Evolutionary conservation across 2,329 filamentous ascomycete genomes (phyloP), one percentile per base, ranked within the genome.

Genomic region (Ophiognomonia clavigignenti-juglandacearum): DNA sequence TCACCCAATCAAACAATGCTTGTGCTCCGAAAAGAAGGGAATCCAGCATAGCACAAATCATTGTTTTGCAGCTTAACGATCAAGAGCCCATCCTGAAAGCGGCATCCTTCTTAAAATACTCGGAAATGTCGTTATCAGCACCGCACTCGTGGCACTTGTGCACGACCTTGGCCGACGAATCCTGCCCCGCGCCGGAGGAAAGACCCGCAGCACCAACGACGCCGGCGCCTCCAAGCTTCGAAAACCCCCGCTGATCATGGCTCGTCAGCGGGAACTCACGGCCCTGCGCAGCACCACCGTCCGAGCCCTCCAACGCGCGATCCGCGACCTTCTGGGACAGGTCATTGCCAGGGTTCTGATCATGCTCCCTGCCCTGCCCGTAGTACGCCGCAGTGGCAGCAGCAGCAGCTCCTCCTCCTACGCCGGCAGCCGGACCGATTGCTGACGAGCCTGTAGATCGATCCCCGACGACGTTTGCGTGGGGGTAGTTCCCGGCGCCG

Each of bases 81-180:
- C n/a, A n/a, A n/a, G n/a, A n/a, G n/a, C 9, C 32, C 6, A 16
- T 35, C n/a, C 32, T 35, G 14, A 35, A 35, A 16, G 16, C n/a
- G n/a, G 32, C 11, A 18, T 35, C 53, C 48, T 55, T 57, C 11
- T 40, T 44, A 32, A 59, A 57, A 37, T 59, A 57, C 6, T 44
- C 26, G 24, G 50, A 53, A 19, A 59, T 59, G 22, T 58, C 53
- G 11, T 54, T 55, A 13, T 54, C 54, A 20, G 47, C 39, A 4
- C 55, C 53, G 23, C 54, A 56, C 16, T 55, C 42, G n/a, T 56
- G 45, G 38, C 55, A 54, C 19, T 40, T 44, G 44, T 57, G 54
- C 20, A 55, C 14, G 6, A 59, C 47, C 29, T 51, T 56, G n/a
- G n/a, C n/a, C 4, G 54, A 45, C 11, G 43, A 42, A 8, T 23